Conservation (phyloP, 257 asterid genomes). For the Sherardia arvensis region DNA sequence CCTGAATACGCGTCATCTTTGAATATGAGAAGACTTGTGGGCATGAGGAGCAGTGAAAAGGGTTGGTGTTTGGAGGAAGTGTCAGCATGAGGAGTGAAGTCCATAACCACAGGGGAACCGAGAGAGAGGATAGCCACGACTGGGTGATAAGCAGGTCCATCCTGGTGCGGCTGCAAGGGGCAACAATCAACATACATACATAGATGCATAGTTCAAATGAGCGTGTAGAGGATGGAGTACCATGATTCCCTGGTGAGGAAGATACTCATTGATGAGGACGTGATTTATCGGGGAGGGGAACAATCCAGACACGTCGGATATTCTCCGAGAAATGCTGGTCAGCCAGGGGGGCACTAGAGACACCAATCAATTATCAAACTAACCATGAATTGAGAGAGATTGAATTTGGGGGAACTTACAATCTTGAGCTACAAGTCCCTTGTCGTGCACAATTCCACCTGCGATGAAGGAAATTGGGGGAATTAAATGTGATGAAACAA, state of each 20-base stretch:
- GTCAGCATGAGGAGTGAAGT: slow-evolving; percentile 53
- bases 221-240: slow-evolving; percentile 30
- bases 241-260: slow-evolving; percentile 88
- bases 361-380: no score
- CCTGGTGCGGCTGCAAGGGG: slow-evolving; percentile 79
- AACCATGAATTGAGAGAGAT: no score
- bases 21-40: slow-evolving; percentile 84
- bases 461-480: slow-evolving; percentile 7
- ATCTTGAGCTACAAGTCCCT: slow-evolving; percentile 86
- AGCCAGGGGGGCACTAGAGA: slow-evolving; percentile 88
- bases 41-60: slow-evolving; percentile 65
- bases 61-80: slow-evolving; percentile 26
- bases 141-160: slow-evolving; percentile 87
- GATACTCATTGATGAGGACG: slow-evolving; percentile 90
- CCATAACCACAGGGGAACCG: slow-evolving; percentile 81
- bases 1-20: slow-evolving; percentile 82
- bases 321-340: slow-evolving; percentile 44
- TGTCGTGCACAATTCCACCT: slow-evolving; percentile 93
- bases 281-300: slow-evolving; percentile 87
- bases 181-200: no score
- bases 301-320: slow-evolving; percentile 43
- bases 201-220: no score
- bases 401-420: no score
- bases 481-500: background rate
- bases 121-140: slow-evolving; percentile 92